Evolutionary conservation across 2,329 filamentous ascomycete species (phyloP).

Genomic region (Ophiostoma piceae): DNA sequence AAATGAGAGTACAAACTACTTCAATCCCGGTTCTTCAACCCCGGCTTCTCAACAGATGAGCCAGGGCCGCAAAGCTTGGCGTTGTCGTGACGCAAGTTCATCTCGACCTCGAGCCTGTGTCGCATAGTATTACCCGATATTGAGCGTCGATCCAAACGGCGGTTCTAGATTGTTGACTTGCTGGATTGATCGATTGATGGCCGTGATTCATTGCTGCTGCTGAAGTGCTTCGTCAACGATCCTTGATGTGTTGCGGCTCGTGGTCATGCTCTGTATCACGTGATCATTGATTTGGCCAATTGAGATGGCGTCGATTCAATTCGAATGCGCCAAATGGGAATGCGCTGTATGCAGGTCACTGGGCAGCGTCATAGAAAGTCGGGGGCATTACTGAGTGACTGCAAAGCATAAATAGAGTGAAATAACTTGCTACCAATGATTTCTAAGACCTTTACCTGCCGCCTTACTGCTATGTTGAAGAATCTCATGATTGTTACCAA

Average conservation of each 20-base stretch:
- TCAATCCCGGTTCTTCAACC: not conserved
- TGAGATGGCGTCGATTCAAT: not conserved
- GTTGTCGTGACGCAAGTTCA: not conserved
- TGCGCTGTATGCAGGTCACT: not conserved
- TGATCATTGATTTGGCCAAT: not conserved
- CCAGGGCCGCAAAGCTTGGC: constrained; percentile 12
- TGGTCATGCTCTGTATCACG: not conserved
- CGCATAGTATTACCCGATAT: not conserved
- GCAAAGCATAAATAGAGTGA: too few species aligned
- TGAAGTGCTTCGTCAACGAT: too few species aligned
- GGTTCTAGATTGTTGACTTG: not conserved
- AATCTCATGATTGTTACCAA: not conserved
- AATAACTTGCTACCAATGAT: too few species aligned
- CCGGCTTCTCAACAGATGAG: constrained; percentile 7
- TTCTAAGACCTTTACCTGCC: not conserved
- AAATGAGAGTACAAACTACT: not conserved
- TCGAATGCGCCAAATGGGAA: not conserved
- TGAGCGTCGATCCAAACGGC: not conserved
- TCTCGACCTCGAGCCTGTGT: not conserved
- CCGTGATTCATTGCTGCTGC: too few species aligned
- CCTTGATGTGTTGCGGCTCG: not conserved
- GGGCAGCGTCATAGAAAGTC: not conserved
- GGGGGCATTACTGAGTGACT: not conserved
- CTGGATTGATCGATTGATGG: not conserved
- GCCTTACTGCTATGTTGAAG: not conserved